A percentile compares a stretch with the other conserved stretches of the same genome.
Evolutionary conservation across 805 yeast genomes (phyloP).

Genomic region (Hanseniaspora nectarophila): DNA sequence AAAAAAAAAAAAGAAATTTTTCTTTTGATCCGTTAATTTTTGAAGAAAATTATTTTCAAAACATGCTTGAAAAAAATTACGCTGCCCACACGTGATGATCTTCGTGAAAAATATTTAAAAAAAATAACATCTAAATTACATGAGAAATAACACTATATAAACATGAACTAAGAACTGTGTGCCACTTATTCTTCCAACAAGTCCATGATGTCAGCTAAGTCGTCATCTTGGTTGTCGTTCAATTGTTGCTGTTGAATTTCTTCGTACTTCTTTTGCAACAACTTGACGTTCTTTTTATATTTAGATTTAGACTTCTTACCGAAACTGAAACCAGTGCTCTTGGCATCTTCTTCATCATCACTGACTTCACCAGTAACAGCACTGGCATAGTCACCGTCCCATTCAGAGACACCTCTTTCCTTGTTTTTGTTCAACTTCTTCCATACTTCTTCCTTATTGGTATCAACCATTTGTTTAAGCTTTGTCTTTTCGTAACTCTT

Average conservation of each 20-base stretch:
- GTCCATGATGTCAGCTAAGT: constrained; percentile 56
- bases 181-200: constrained; percentile 52
- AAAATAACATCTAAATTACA: no score
- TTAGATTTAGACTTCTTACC: constrained; percentile 61
- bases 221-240: constrained; percentile 34
- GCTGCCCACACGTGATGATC: no score
- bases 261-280: constrained; percentile 39
- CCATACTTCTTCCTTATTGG: constrained; percentile 18
- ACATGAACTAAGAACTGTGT: no score
- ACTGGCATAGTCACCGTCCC: constrained; percentile 20
- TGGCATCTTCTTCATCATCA: constrained; percentile 26
- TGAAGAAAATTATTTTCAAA: no score
- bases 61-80: no score
- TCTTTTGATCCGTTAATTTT: no score
- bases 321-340: constrained; percentile 54
- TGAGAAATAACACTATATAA: not conserved
- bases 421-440: constrained; percentile 3
- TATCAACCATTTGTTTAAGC: constrained; percentile 29
- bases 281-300: constrained; percentile 43
- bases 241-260: constrained; percentile 23
- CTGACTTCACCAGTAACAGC: constrained; percentile 30
- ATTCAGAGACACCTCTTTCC: constrained; percentile 13
- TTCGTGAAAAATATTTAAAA: no score
- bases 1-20: not conserved
- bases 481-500: constrained; percentile 41